Evolutionary conservation across 177 flowering plant species (phyloP), one percentile per base, ranked within the genome.

Genomic region (Telopea speciosissima): DNA sequence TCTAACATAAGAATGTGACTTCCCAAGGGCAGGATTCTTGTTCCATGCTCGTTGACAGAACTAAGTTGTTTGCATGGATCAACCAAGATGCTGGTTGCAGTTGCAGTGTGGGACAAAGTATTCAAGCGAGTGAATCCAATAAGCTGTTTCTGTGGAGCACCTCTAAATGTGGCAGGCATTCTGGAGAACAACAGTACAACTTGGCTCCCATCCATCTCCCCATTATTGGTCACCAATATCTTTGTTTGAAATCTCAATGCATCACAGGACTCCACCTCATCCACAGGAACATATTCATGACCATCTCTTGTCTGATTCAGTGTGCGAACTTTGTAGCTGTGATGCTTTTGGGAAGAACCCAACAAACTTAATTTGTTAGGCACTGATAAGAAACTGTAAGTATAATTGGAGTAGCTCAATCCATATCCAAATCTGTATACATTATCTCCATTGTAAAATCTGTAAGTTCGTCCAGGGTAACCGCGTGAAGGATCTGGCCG

Each of bases 401-500:
- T 74, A 76, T 74, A 89, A 25, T 69, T 81, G 54, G 87, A 79
- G 72, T 89, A 94, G 78, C 99, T 92, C 66, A 90, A 76, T 65
- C 97, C 97, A 26, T 88, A 69, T 5, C 99, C 99, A 73, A 90
- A 94, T 63, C 80, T 83, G 40, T 85, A 94, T 9, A 92, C 80
- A 25, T 58, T 72, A 16, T 79, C 74, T 24, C 97, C 97, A 0
- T 83, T 86, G 81, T 92, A 94, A 73, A 94, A 94, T 67, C 97
- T 77, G 54, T 94, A 92, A 26, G 95, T 94, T 78, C 99, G 82
- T 69, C 99, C 97, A 13, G 97, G 99, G 77, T 92, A 94, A 54
- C 85, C 87, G 12, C 81, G 85, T 24, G 88, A 80, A 63, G 84
- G 81, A 77, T 93, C 85, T 62, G 97, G 81, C 60, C 99, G 76